Evolutionary conservation across 129 eudicot species (phyloP).

Genomic region (Dittrichia graveolens): DNA sequence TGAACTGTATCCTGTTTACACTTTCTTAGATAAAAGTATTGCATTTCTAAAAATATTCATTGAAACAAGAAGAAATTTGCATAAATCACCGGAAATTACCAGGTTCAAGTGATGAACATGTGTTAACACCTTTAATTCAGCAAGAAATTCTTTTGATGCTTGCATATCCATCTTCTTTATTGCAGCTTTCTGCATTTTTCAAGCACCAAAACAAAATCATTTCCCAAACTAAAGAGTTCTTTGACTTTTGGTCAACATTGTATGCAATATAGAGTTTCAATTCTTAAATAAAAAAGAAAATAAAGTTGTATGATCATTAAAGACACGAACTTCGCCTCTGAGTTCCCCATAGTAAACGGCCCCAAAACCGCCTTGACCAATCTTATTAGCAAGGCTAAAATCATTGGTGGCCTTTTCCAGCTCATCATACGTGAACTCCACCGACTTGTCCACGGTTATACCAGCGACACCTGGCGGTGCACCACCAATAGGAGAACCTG

Average conservation of each 20-base stretch:
- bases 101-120: constrained; percentile 89
- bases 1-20: not conserved
- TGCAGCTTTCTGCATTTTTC: constrained; percentile 72
- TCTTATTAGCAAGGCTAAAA: constrained; percentile 61
- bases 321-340: constrained; percentile 74
- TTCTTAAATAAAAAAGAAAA: not conserved
- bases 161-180: constrained; percentile 91
- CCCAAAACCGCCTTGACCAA: constrained; percentile 94
- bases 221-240: not conserved
- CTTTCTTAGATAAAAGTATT: not conserved
- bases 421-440: constrained; percentile 82
- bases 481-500: constrained; percentile 39
- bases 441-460: constrained; percentile 68
- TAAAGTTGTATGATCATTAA: not conserved
- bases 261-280: not conserved
- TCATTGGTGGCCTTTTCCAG: constrained; percentile 70
- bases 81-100: constrained; percentile 42
- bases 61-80: not conserved
- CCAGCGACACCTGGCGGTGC: constrained; percentile 50
- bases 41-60: constrained; percentile 1
- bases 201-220: constrained; percentile 10
- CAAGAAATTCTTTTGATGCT: constrained; percentile 82
- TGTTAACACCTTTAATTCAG: constrained; percentile 81
- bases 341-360: constrained; percentile 75
- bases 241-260: constrained; percentile 9